Base-by-base conservation (phyloP, 345 rosid species). In the Laguncularia racemosa region DNA sequence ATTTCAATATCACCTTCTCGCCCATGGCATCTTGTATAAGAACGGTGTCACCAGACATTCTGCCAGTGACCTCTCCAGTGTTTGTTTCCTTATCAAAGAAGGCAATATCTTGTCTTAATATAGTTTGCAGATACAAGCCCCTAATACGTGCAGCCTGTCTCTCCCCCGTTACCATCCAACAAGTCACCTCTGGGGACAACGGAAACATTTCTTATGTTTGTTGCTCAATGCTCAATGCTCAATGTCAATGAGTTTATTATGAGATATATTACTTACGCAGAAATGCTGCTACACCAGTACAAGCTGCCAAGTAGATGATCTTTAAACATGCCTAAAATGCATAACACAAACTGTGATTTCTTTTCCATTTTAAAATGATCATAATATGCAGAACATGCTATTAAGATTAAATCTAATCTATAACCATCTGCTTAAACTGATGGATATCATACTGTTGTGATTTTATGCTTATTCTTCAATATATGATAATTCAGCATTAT, bases 1-100 rank as follows among this genome's bases (percentile, higher is more conserved):
- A 1, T 7, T 33, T 33, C 7, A 33, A 5, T 48, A 19, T 18
- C 68, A 86, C 95, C 83, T 84, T 86, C 61, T 86, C 95, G 20
- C 95, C 95, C 86, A 86, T 86, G 46, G 95, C 95, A 14, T 86
- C 88, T 69, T 84, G 91, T 56, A 86, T 86, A 17, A 86, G 82
- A 52, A 84, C 95, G 9, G 88, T 86, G 73, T 86, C 91, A 23
- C 95, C 91, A 5, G 91, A 86, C 95, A 86, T 86, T 70, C 95
- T 81, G 11, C 86, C 81, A 3, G 84, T 72, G 15, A 86, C 91
- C 73, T 86, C 95, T 7, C 95, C 91, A 0, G 95, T 82, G 61
- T 78, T 86, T 40, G 88, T 76, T 71, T 84, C 86, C 21, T 69
- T 63, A 16, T 86, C 95, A 53, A 86, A 86, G 65, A 84, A 86